phyloP scores from a whole-genome alignment of 352 stramenopile genomes.

The Hyphochytrium catenoides region DNA sequence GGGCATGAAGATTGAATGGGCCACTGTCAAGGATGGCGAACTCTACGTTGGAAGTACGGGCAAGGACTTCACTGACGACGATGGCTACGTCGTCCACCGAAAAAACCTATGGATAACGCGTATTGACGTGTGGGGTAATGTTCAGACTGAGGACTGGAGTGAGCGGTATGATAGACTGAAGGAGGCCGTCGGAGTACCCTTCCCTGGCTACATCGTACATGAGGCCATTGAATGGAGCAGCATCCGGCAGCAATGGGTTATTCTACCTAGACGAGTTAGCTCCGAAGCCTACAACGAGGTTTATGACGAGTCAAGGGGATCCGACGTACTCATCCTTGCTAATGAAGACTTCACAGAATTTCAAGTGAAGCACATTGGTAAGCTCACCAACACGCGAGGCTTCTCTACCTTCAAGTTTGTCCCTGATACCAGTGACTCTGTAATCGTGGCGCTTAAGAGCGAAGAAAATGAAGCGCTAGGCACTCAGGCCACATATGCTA shows the following conservation, averaged over 20 bases:
- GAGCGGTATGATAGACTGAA: constrained; percentile 75
- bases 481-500: constrained; percentile 73
- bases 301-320: constrained; percentile 73
- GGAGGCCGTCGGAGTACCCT: constrained; percentile 54
- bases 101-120: constrained; percentile 92
- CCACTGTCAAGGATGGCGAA: constrained; percentile 90
- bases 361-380: constrained; percentile 32
- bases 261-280: constrained; percentile 86
- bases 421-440: constrained; percentile 50
- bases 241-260: constrained; percentile 86
- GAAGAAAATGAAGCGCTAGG: constrained; percentile 67
- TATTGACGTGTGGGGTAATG: constrained; percentile 49
- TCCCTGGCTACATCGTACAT: constrained; percentile 87
- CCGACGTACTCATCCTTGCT: constrained; percentile 65
- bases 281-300: constrained; percentile 83
- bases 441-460: constrained; percentile 81
- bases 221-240: constrained; percentile 90
- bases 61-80: constrained; percentile 76
- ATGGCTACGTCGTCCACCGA: constrained; percentile 73
- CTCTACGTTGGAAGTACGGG: constrained; percentile 88
- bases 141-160: constrained; percentile 80
- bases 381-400: constrained; percentile 46
- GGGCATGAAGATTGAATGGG: constrained; percentile 98
- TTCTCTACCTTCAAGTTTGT: constrained; percentile 88
- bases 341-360: constrained; percentile 67